Conservation (phyloP, 228 moss, liverwort and hornwort species). For the Sphagnum magellanicum region DNA sequence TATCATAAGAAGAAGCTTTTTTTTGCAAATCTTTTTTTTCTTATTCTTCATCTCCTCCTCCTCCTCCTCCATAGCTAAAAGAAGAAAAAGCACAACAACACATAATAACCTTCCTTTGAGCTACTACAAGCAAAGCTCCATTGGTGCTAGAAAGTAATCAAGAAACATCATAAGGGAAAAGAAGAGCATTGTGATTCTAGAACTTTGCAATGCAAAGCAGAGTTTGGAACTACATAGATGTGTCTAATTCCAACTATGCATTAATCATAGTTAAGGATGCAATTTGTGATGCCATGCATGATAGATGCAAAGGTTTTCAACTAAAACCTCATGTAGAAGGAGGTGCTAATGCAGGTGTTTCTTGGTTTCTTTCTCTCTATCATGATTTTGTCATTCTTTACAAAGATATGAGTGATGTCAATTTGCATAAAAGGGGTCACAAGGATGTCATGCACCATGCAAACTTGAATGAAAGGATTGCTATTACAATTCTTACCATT, state of each 20-base stretch:
- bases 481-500: conserved; percentile 63
- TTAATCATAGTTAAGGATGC: conserved; percentile 53
- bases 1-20: no score
- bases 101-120: no score
- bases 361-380: conserved; percentile 53
- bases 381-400: conserved; percentile 50
- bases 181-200: conserved; percentile 29
- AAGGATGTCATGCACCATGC: conserved; percentile 62
- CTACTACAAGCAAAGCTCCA: no score
- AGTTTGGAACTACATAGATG: conserved; percentile 41
- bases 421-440: conserved; percentile 60
- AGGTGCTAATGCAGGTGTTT: conserved; percentile 34
- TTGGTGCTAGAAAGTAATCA: no score
- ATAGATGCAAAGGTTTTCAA: conserved; percentile 41
- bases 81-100: no score
- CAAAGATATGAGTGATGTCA: conserved; percentile 70
- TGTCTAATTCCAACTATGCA: conserved; percentile 35
- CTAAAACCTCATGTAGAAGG: conserved; percentile 56
- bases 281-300: conserved; percentile 68
- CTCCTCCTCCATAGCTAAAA: no score
- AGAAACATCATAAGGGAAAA: no score
- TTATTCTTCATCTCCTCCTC: no score
- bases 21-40: no score
- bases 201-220: conserved; percentile 61
- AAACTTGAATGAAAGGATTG: conserved; percentile 68